Base-by-base conservation (phyloP, 148 eudicot species). In the Persicaria maculosa region DNA sequence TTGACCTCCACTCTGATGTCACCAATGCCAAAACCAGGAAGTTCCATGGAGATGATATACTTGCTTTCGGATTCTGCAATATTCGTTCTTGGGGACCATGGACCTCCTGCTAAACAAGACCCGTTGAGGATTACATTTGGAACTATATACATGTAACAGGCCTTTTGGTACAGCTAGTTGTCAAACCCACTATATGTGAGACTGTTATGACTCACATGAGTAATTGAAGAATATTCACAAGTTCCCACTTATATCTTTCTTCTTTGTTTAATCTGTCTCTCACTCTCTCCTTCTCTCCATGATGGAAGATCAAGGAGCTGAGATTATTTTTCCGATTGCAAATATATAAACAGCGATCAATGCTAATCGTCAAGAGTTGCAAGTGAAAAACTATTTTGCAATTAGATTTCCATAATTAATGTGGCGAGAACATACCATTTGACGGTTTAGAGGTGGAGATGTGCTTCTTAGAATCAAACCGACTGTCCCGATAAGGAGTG, bases 1-100 rank as follows among this genome's bases (percentile, higher is more conserved):
- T 84, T 81, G 75, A 86, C 84, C 72, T 88, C 97, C 73, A 90
- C 97, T 82, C 85, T 88, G 74, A 90, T 84, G 78, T 87, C 86
- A 68, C 75, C 77, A 25, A 82, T 68, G 70, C 79, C 79, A 59
- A 93, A 88, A 58, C 97, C 97, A 44, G 96, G 92, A 82, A 93
- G 93, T 77, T 93, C 97, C 62, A 93, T 75, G 54, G 86, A 68
- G 57, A 90, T 53, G 58, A 86, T 69, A 73, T 86, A 84, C 67
- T 44, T 83, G 75, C 72, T 19, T 82, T 83, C 78, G 47, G 96
- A 89, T 82, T 93, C 97, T 50, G 75, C 83, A 59, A 90, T 83
- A 50, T 92, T 88, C 83, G 83, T 84, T 78, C 90, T 90, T 50
- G 96, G 96, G n/a, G 88, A 82, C 89, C 85, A 80, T 74, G 81